These are phyloP conservation scores for Fusarium abutilonis DNA, from an alignment of 2,329 filamentous ascomycete species.

Conservation along the genomic window DNA sequence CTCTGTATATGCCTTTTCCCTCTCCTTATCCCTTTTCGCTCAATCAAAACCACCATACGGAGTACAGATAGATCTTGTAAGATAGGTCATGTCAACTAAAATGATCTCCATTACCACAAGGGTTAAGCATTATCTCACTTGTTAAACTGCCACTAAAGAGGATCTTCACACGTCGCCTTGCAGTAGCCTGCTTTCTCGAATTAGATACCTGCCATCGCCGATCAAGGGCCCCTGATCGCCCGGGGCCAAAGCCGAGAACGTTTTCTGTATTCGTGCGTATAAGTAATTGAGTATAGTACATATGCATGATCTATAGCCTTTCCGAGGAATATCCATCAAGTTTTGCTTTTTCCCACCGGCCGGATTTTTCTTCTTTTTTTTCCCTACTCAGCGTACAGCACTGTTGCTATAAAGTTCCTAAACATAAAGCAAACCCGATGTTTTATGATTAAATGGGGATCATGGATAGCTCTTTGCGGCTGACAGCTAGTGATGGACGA, in stretches of 20 bases:
- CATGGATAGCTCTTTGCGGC: conserved; percentile 23
- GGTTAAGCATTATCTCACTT: conserved; percentile 6
- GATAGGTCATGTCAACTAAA: conserved; percentile 6
- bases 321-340: conserved; percentile 9
- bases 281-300: not conserved
- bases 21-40: too few relatives aligned
- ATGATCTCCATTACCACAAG: conserved; percentile 9
- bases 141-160: conserved; percentile 6
- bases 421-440: conserved; percentile 2
- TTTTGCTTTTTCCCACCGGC: conserved; percentile 6
- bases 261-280: conserved; percentile 1
- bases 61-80: conserved; percentile 17
- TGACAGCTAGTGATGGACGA: conserved; percentile 25
- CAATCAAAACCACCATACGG: too few relatives aligned
- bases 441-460: conserved; percentile 1
- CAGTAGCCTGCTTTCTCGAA: conserved; percentile 29
- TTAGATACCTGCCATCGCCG: conserved; percentile 28
- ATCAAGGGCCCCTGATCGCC: conserved; percentile 31
- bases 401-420: too few relatives aligned
- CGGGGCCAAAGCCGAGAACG: conserved; percentile 26
- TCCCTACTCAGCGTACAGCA: too few relatives aligned
- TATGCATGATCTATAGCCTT: conserved; percentile 19
- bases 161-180: conserved; percentile 21
- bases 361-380: not conserved
- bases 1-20: conserved; percentile 7